Conservation (phyloP, 2,329 filamentous ascomycete species). For the Ophiocordyceps camponoti-saundersi region DNA sequence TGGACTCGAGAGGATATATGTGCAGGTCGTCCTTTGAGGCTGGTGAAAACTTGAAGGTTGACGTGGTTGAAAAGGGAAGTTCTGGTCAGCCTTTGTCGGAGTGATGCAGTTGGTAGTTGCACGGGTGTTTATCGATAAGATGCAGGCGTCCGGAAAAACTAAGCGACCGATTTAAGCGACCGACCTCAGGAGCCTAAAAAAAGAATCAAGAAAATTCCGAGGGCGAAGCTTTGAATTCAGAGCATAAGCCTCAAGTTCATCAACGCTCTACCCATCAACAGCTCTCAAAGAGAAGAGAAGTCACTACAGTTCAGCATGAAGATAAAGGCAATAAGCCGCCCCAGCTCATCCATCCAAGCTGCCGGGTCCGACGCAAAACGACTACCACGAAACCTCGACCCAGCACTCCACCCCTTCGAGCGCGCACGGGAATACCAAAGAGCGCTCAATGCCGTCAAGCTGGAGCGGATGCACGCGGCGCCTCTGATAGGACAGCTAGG, state of each 20-base stretch:
- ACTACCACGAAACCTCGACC: conserved; percentile 58
- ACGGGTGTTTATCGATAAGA: too few relatives aligned
- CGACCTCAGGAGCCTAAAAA: too few relatives aligned
- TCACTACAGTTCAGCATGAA: conserved; percentile 21
- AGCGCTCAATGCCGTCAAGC: conserved; percentile 62
- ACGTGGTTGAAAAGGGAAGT: too few relatives aligned
- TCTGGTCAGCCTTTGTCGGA: too few relatives aligned
- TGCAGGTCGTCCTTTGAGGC: too few relatives aligned
- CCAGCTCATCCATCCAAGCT: conserved; percentile 45
- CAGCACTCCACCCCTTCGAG: conserved; percentile 79
- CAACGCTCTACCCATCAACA: background rate
- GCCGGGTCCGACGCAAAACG: conserved; percentile 49
- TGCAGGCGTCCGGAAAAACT: too few relatives aligned
- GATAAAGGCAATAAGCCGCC: conserved; percentile 51
- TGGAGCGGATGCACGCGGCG: conserved; percentile 74
- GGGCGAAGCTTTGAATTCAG: too few relatives aligned
- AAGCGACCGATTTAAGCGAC: too few relatives aligned
- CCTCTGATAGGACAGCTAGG: conserved; percentile 74
- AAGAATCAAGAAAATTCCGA: too few relatives aligned
- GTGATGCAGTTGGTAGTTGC: too few relatives aligned
- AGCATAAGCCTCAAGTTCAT: background rate
- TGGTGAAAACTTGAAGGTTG: too few relatives aligned
- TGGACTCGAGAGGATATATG: too few relatives aligned
- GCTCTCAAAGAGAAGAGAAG: background rate
- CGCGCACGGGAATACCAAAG: conserved; percentile 56